Base-by-base conservation (phyloP, 2,329 filamentous ascomycete genomes). In the Trichoderma koningii region DNA sequence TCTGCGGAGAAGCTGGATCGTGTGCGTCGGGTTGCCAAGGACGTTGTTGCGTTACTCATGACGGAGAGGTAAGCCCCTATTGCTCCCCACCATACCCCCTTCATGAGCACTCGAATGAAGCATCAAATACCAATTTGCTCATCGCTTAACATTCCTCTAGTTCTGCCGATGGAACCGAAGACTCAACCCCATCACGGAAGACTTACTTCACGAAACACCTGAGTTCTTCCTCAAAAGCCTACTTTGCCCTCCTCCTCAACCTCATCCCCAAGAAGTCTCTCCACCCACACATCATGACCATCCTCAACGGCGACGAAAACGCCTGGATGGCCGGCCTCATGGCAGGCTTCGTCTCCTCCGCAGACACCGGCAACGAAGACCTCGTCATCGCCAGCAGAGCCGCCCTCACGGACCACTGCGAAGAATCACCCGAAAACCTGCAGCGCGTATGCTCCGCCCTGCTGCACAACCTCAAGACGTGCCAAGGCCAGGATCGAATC, bases 1-100 rank as follows among this genome's bases (percentile, higher is more conserved):
- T 88, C 92, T 2, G 86, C 91, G 0, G 95, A 99, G 76, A 97
- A 96, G 74, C 83, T 98, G 2, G 94, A 98, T 75, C 90, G 92
- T 68, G 89, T 98, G 19, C 87, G 95, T 26, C 80, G 85, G 0
- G 84, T 87, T 68, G 89, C 88, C 1, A 87, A 89, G 67, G 76
- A 80, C 38, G 82, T 82, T 10, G 71, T 89, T 52, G 76, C 77
- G 5, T 69, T 83, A 52, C 71, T 79, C 23, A 70, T 86, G n/a
- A 68, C 76, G 28, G 67, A 78, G 26, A 76, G 75, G 86, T 88
- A 74, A 65, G 79, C 75, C 51, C 3, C 17, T 55, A 7, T n/a
- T 12, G 28, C 6, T 9, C 17, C 12, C 9, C 5, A 5, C n/a
- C 51, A 30, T 41, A 17, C 21, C 30, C 45, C 21, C 6, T 56